These are phyloP conservation scores for Acanthamoeba lugdunensis DNA, from an alignment of 208 protist species.

Conservation along the genomic window DNA sequence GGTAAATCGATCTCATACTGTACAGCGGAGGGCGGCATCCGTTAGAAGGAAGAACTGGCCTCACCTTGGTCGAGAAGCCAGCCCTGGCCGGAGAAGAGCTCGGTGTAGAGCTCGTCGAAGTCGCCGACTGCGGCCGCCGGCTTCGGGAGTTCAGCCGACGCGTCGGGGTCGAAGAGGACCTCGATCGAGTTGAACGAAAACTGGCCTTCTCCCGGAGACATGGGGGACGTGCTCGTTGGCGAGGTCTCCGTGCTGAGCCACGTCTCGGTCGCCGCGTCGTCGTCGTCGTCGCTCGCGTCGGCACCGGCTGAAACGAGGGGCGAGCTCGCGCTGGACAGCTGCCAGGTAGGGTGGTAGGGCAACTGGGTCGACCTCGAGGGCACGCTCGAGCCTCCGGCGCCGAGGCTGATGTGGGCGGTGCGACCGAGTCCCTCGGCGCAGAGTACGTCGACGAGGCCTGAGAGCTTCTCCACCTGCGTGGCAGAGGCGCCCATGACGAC, in stretches of 20 bases:
- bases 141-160: neutral
- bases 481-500: neutral
- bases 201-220: neutral
- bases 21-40: neutral
- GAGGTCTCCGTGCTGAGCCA: constrained; percentile 49
- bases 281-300: constrained; percentile 1
- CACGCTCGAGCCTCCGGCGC: neutral
- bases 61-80: constrained; percentile 26
- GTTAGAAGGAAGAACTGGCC: neutral
- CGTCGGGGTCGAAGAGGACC: neutral
- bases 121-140: neutral
- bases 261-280: neutral
- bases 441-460: neutral
- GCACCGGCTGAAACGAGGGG: neutral
- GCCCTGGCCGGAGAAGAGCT: constrained; percentile 2
- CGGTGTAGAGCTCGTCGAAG: neutral
- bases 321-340: neutral
- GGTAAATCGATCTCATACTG: neutral
- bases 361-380: neutral
- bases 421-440: constrained; percentile 16
- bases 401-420: neutral
- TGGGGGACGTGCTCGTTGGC: neutral
- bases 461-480: neutral
- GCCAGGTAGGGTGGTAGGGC: neutral
- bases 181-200: neutral